These are phyloP conservation scores for Acanthamoeba triangularis DNA, from an alignment of 208 protist genomes.

Conservation along the genomic window DNA sequence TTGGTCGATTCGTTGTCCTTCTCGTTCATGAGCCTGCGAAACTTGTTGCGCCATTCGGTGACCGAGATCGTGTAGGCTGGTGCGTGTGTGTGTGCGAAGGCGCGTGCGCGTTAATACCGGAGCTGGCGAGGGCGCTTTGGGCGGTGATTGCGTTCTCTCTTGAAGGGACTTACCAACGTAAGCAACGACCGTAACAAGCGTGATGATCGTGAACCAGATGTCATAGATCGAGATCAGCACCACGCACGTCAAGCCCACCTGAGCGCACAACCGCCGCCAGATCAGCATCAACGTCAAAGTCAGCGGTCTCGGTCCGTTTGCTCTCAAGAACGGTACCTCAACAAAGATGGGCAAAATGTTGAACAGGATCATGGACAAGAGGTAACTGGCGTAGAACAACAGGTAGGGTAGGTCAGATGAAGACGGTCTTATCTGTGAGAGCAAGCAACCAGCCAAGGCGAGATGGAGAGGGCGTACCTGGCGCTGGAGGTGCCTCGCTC, in stretches of 20 bases:
- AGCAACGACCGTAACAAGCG: slow-evolving; percentile 30
- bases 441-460: not conserved
- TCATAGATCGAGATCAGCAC: slow-evolving; percentile 72
- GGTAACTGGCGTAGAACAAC: slow-evolving; percentile 83
- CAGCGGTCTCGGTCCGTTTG: not conserved
- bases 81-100: not conserved
- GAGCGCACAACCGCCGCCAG: not conserved
- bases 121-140: not conserved
- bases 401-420: not conserved
- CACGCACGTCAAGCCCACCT: slow-evolving; percentile 5
- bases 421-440: too few species aligned
- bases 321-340: slow-evolving; percentile 83
- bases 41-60: slow-evolving; percentile 78
- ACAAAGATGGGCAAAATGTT: slow-evolving; percentile 86
- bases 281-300: not conserved
- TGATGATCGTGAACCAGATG: slow-evolving; percentile 66
- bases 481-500: slow-evolving; percentile 72
- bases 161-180: slow-evolving; percentile 61
- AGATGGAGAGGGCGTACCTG: slow-evolving; percentile 74
- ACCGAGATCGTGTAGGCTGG: slow-evolving; percentile 57
- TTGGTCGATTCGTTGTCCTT: slow-evolving; percentile 78
- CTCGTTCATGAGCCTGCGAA: slow-evolving; percentile 48
- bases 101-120: not conserved
- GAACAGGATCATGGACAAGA: slow-evolving; percentile 84
- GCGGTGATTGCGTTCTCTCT: not conserved